A percentile compares a stretch with the other conserved stretches of the same genome.
Conservation (phyloP, 2,329 filamentous ascomycete species). For the Clonostachys rhizophaga region DNA sequence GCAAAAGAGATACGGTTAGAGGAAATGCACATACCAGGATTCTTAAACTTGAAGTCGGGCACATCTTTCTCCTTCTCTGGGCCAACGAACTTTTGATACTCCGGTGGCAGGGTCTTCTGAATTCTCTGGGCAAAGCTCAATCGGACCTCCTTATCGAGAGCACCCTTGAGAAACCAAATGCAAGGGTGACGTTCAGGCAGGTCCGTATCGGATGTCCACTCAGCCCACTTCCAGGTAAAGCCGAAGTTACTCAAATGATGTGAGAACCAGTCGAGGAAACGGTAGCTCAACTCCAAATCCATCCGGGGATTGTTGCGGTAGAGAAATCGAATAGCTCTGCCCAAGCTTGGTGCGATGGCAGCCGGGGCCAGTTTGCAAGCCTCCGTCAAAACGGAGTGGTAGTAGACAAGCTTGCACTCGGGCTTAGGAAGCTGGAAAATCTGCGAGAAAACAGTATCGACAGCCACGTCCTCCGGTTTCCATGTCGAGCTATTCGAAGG, state of each 20-base stretch:
- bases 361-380: conserved; percentile 93
- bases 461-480: conserved; percentile 96
- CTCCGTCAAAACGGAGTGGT: conserved; percentile 91
- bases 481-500: conserved; percentile 68
- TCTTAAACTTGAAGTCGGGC: conserved; percentile 89
- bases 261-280: conserved; percentile 96
- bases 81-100: conserved; percentile 76
- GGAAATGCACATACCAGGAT: conserved; percentile 54
- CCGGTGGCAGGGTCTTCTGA: conserved; percentile 83
- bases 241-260: conserved; percentile 99
- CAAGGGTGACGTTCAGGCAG: conserved; percentile 75
- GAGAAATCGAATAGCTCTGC: conserved; percentile 85
- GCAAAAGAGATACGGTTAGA: no score
- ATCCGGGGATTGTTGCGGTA: conserved; percentile 79
- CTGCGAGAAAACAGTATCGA: conserved; percentile 97
- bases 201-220: conserved; percentile 86
- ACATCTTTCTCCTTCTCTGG: conserved; percentile 90
- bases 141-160: conserved; percentile 93
- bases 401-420: conserved; percentile 94
- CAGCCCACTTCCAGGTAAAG: conserved; percentile 98
- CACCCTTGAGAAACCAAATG: conserved; percentile 89
- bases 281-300: conserved; percentile 80
- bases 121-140: conserved; percentile 95
- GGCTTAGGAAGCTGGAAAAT: conserved; percentile 81
- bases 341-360: conserved; percentile 91